These are phyloP conservation scores for Triticum monococcum DNA, from an alignment of 176 grass and related monocot genomes.

Conservation along the genomic window DNA sequence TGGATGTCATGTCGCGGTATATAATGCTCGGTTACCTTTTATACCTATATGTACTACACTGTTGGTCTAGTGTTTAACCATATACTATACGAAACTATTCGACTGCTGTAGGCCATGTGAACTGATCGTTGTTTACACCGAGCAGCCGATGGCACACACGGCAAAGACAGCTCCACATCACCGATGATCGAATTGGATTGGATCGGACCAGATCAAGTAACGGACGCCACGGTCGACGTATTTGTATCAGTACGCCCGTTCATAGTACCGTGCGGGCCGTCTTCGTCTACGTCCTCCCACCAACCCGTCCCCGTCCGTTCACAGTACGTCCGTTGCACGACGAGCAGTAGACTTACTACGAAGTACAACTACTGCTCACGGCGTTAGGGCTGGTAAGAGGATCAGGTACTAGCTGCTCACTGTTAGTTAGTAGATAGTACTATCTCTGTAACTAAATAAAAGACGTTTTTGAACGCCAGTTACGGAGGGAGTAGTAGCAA, in stretches of 20 bases:
- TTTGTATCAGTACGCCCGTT: not conserved
- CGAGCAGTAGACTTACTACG: not conserved
- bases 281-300: not conserved
- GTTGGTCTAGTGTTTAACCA: not conserved
- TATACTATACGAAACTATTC: not conserved
- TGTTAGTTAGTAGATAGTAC: too few species aligned
- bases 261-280: not conserved
- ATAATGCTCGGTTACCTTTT: not conserved
- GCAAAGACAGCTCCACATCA: not conserved
- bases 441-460: too few species aligned
- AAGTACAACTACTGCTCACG: not conserved
- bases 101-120: not conserved
- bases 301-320: not conserved
- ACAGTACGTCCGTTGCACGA: not conserved
- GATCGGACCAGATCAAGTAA: not conserved
- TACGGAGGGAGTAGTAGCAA: too few species aligned
- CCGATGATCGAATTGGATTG: not conserved
- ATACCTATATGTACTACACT: not conserved
- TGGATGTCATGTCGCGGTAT: too few species aligned
- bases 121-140: not conserved
- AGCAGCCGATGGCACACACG: not conserved
- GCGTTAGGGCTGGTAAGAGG: not conserved
- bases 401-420: not conserved
- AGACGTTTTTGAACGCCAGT: too few species aligned
- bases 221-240: not conserved